Evolutionary conservation across 2,329 filamentous ascomycete genomes (phyloP), one percentile per base, ranked within the genome.

Genomic region (Penicillium sp.): DNA sequence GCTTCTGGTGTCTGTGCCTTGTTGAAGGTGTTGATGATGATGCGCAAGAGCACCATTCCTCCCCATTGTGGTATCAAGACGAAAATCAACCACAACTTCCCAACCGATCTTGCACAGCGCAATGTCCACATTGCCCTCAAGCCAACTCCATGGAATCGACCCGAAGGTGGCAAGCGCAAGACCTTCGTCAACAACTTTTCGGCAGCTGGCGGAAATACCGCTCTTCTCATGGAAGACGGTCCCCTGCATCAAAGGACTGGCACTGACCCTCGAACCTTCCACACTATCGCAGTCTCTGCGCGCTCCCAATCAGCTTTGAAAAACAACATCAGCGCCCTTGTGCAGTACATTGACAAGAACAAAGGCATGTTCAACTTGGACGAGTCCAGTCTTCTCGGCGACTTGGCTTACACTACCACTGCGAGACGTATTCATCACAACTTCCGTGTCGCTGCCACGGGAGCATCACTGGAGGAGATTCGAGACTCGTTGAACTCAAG

Each of bases 121-220:
- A 72, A 76, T 38, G 60, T 75, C 0, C 57, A 65, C 39, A 74
- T 78, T 41, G 61, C 73, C 0, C 73, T 77, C 51, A 70, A 81
- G 53, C 56, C 63, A 62, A 73, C 48, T 27, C 52, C 62, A 0
- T 77, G 73, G 71, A 47, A 56, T 8, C 53, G 64, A 1, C 51
- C 51, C 3, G 28, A 48, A 13, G 57, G 54, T n/a, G 57, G 60
- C n/a, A 66, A 66, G 45, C 65, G 77, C 2, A 63, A 66, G 5
- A 69, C 73, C 0, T 64, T 73, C 24, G 65, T 85, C 52, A 88
- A 88, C 70, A 86, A 85, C 68, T 87, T 86, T 61, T 80, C 79
- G 53, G 85, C 84, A 5, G 82, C 84, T 45, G 84, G 84, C 54
- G 84, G 85, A 32, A 88, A 88, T 66, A 86, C 84, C 1, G 80